phyloP scores from a whole-genome alignment of 176 grass and related monocot genomes.

The Oryza brachyantha region DNA sequence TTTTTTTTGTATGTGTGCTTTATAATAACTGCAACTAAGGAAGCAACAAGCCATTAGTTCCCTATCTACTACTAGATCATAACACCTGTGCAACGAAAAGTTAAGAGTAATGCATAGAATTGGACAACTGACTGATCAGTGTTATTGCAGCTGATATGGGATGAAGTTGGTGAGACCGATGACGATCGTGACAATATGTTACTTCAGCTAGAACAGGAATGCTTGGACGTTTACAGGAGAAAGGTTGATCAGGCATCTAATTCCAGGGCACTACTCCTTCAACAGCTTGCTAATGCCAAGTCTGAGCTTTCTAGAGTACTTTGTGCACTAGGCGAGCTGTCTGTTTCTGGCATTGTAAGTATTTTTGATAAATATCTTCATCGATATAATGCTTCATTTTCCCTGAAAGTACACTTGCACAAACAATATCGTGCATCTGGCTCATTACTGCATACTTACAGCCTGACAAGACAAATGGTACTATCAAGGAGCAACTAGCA shows the following conservation, averaged over 20 bases:
- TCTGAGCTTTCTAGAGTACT: conserved; percentile 65
- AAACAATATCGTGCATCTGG: background rate
- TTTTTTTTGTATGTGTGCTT: background rate
- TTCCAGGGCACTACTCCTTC: conserved; percentile 58
- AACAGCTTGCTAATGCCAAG: conserved; percentile 73
- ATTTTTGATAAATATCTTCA: background rate
- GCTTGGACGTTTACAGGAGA: conserved; percentile 86
- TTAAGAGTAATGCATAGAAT: background rate
- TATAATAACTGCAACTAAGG: background rate
- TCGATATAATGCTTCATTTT: background rate
- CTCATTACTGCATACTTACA: conserved; percentile 33
- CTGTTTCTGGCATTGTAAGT: conserved; percentile 63
- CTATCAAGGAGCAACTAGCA: conserved; percentile 86
- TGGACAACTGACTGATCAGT: conserved; percentile 6
- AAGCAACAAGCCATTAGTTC: conserved; percentile 13
- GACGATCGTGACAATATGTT: conserved; percentile 90
- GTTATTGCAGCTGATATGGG: conserved; percentile 83
- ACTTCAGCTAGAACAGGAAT: conserved; percentile 88
- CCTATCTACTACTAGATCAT: conserved; percentile 7
- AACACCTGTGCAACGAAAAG: background rate
- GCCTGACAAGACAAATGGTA: conserved; percentile 84
- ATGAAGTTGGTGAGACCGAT: conserved; percentile 87
- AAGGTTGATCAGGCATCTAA: conserved; percentile 88
- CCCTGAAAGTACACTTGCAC: background rate
- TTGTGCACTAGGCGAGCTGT: conserved; percentile 75